Evolutionary conservation across 1,139 yeast genomes (phyloP).

Genomic region (Arxiozyma slooffiae): DNA sequence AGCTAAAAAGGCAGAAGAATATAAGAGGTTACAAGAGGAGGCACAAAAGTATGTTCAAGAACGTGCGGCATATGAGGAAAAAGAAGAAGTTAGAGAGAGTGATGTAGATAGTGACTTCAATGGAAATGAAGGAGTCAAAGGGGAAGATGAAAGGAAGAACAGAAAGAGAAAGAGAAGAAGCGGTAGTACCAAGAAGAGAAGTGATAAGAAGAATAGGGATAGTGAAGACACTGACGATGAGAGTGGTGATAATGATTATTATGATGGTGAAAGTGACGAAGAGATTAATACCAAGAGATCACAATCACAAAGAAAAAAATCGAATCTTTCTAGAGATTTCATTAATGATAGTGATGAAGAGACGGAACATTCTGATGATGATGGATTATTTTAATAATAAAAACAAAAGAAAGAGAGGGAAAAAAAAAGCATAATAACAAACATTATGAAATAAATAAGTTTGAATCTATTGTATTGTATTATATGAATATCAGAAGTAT

Average conservation of each 20-base stretch:
- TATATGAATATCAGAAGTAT: not conserved
- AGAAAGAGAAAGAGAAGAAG: conserved; percentile 13
- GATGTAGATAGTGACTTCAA: conserved; percentile 14
- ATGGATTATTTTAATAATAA: conserved; percentile 21
- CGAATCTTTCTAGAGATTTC: conserved; percentile 36
- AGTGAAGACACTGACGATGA: conserved; percentile 6
- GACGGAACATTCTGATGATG: conserved; percentile 20
- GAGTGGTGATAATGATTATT: too few relatives aligned
- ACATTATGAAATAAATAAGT: not conserved
- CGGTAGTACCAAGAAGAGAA: conserved; percentile 21
- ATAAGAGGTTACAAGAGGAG: conserved; percentile 65
- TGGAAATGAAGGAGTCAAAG: conserved; percentile 11
- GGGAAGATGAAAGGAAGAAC: conserved; percentile 12
- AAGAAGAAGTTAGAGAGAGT: conserved; percentile 21
- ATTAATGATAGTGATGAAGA: conserved; percentile 46
- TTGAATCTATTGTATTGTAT: not conserved
- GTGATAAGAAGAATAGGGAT: conserved; percentile 12
- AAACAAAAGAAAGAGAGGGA: not conserved
- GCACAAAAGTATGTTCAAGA: conserved; percentile 49
- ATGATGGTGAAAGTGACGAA: conserved; percentile 15
- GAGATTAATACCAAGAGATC: conserved; percentile 1
- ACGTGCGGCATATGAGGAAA: conserved; percentile 33
- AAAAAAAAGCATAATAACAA: not conserved
- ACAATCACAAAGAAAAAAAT: conserved; percentile 29
- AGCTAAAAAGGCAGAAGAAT: conserved; percentile 45